These are phyloP conservation scores for Excoecaria cochinchinensis DNA, from an alignment of 345 rosid species.

Conservation along the genomic window DNA sequence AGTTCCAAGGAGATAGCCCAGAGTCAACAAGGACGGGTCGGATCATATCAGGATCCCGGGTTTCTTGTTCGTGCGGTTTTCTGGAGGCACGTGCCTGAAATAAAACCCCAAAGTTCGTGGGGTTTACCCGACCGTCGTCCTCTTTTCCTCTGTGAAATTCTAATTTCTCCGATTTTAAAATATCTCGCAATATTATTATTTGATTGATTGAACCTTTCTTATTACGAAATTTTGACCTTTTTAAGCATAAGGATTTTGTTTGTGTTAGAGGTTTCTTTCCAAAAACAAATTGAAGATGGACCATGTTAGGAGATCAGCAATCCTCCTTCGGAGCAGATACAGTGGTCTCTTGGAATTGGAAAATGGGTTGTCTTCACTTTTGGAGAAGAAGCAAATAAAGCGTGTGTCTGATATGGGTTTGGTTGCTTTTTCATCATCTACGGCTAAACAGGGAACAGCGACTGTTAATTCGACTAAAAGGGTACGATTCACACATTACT, in stretches of 20 bases:
- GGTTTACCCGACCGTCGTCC: not conserved
- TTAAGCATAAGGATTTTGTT: not conserved
- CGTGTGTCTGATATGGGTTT: slow-evolving; percentile 15
- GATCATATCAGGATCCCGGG: not conserved
- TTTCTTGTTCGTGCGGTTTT: slow-evolving; percentile 7
- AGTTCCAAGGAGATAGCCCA: not conserved
- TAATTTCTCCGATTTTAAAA: not conserved
- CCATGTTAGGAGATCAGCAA: slow-evolving; percentile 17
- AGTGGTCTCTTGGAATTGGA: not conserved
- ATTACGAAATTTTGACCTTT: not conserved
- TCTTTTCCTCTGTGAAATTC: not conserved
- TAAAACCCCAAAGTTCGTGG: slow-evolving; percentile 16
- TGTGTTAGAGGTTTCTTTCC: not conserved
- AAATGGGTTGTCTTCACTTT: slow-evolving; percentile 1
- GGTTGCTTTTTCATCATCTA: slow-evolving; percentile 15
- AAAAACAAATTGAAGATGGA: slow-evolving; percentile 5
- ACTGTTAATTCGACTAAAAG: not conserved
- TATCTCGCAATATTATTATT: not conserved
- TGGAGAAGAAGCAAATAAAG: slow-evolving; percentile 4
- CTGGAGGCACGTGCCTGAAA: slow-evolving; percentile 8
- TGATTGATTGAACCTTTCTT: not conserved
- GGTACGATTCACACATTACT: not conserved
- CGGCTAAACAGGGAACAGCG: not conserved
- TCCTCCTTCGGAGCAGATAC: slow-evolving; percentile 3
- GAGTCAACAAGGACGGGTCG: not conserved